Conservation (phyloP, 805 yeast genomes). For the Ogataea polymorpha region DNA sequence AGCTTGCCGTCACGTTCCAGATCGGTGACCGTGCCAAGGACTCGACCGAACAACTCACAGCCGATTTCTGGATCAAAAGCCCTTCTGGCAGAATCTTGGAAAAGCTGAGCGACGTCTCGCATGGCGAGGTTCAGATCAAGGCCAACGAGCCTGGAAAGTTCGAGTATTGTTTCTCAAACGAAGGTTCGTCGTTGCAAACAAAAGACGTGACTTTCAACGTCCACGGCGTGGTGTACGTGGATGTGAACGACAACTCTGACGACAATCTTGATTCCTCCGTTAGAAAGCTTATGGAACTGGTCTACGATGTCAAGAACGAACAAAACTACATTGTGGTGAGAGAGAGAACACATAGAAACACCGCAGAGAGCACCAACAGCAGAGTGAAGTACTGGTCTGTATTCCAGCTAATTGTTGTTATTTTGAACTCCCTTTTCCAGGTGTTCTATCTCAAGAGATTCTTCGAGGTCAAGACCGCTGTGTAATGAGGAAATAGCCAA, state of each 20-base stretch:
- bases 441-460: conserved; percentile 90
- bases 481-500: conserved; percentile 38
- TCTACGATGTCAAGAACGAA: conserved; percentile 88
- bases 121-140: conserved; percentile 72
- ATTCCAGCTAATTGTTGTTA: conserved; percentile 84
- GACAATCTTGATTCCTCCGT: conserved; percentile 85
- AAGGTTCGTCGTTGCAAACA: conserved; percentile 63
- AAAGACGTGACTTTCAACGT: conserved; percentile 94
- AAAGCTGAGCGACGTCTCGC: conserved; percentile 57
- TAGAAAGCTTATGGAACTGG: conserved; percentile 66
- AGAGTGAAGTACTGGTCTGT: conserved; percentile 98
- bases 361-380: conserved; percentile 95
- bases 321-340: conserved; percentile 90
- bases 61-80: conserved; percentile 56
- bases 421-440: conserved; percentile 85
- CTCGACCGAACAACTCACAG: conserved; percentile 59
- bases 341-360: conserved; percentile 96
- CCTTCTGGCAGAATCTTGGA: conserved; percentile 49
- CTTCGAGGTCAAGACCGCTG: conserved; percentile 90
- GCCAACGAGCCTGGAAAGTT: conserved; percentile 72
- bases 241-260: conserved; percentile 59
- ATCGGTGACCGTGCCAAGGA: conserved; percentile 85
- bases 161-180: conserved; percentile 90
- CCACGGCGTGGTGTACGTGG: conserved; percentile 87
- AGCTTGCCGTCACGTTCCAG: conserved; percentile 84